Base-by-base conservation (phyloP, 2,329 filamentous ascomycete genomes). In the Colletotrichum spinosum region DNA sequence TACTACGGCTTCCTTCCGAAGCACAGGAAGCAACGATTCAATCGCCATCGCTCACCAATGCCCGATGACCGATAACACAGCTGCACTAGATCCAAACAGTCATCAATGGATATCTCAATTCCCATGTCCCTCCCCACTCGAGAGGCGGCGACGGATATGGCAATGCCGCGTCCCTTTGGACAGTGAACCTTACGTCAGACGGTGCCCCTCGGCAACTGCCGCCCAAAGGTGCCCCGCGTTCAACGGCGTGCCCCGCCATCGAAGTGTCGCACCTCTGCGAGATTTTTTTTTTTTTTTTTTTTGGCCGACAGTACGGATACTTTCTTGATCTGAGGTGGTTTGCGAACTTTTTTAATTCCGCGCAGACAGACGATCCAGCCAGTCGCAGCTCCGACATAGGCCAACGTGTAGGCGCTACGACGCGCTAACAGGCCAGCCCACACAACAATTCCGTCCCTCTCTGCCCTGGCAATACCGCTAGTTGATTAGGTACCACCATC, bases 241-340 rank as follows among this genome's bases (percentile, higher is more conserved):
- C 65, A 53, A 66, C 64, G 64, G 64, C 60, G 55, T 69, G 68
- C 68, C 68, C 68, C 68, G 68, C 68, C 68, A 69, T 69, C 52
- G 54, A 58, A 25, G 25, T 1, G 49, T 55, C 38, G 45, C 39
- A 55, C 50, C 39, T 42, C 38, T 56, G 57, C 12, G 39, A 49
- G 13, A 17, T 46, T n/a, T 3, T 8, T 17, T 17, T 46, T 33
- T 9, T 46, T 46, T 46, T 55, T 41, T 60, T 44, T 48, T 45
- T 63, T 34, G 25, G 4, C 25, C 25, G 25, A 25, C 25, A 25
- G 25, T 25, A 25, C 25, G 25, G 25, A 25, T 5, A 25, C 25
- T 25, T 25, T 25, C 25, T 25, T 25, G 25, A 5, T 25, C 25
- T 25, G 25, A 25, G 25, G 25, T 25, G 25, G 25, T 25, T 25